phyloP scores from a whole-genome alignment of 139 green algal species.

The Chlamydomonas incerta region DNA sequence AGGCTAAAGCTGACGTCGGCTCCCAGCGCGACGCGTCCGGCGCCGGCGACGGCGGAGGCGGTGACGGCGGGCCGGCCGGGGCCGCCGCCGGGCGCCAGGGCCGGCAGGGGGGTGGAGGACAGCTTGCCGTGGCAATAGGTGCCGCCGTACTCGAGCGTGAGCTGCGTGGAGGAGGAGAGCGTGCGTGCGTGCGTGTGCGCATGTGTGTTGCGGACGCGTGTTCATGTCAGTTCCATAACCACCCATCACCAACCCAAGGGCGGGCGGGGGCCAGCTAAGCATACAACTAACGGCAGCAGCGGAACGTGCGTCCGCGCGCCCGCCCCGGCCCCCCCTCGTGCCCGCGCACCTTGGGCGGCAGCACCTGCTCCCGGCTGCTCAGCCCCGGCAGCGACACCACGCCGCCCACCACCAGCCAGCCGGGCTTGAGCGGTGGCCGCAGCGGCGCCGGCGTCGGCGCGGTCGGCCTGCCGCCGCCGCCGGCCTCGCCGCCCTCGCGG shows the following conservation, averaged over 20 bases:
- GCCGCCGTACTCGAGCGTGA: constrained; percentile 18
- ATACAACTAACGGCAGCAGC: too few species aligned
- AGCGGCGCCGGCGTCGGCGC: neutral
- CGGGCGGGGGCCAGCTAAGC: too few species aligned
- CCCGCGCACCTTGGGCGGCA: constrained; percentile 7
- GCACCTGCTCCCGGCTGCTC: neutral
- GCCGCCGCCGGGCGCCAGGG: too few species aligned
- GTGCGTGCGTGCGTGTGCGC: neutral
- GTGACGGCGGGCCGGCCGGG: neutral
- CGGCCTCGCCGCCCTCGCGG: neutral
- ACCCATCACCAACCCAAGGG: too few species aligned
- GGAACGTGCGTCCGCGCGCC: too few species aligned
- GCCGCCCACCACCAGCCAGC: neutral
- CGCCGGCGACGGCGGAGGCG: neutral
- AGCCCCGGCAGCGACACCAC: constrained; percentile 13
- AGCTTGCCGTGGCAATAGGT: neutral
- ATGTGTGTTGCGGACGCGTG: too few species aligned
- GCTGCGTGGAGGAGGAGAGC: neutral
- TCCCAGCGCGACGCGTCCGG: neutral
- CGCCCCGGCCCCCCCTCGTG: neutral
- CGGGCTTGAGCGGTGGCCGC: neutral
- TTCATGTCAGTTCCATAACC: too few species aligned
- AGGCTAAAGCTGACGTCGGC: too few species aligned
- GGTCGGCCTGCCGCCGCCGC: too few species aligned
- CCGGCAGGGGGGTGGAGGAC: neutral